Base-by-base conservation (phyloP, 192 early-diverging fungal genomes). In the Backusella parvicylindrica region DNA sequence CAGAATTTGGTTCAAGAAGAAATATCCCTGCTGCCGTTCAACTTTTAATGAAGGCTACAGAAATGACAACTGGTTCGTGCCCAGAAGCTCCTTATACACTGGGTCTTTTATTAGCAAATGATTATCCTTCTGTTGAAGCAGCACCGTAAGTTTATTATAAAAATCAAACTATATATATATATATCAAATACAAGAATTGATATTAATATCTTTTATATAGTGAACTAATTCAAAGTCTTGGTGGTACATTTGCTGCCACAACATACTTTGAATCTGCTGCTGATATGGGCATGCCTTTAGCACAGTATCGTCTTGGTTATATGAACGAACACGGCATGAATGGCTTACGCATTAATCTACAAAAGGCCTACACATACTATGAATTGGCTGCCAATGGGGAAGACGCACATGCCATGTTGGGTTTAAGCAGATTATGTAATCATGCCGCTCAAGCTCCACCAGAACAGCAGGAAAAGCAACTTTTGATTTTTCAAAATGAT, bases 221-320 rank as follows among this genome's bases (percentile, higher is more conserved):
- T 71, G 88, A 92, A n/a, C 71, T 87, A 31, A 82, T 95, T 2
- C 90, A 90, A 75, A 87, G 86, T 15, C 94, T 96, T 73, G 68
- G 68, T 26, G 68, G 68, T 26, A 82, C 91, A 16, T 84, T 88
- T 50, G 95, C 92, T 80, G 91, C 92, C 1, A 84, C 92, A 30
- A 83, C 90, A 76, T 89, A 92, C 71, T 82, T 95, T 49, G 86
- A 87, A 37, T 86, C 86, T 73, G 93, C 93, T 0, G 94, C 96
- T 2, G 81, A 82, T 13, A 83, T 96, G 16, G 95, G 93, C 6
- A 88, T 93, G 31, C 81, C 86, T 28, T 83, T 86, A 7, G 90
- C 92, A 38, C 89, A 92, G 71, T 91, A 91, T 75, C 89, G 91
- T 65, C 86, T 98, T 43, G 96, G 95, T n/a, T 83, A 89, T 64